Base-by-base conservation (phyloP, 2,329 filamentous ascomycete species). In the Alternaria arborescens region DNA sequence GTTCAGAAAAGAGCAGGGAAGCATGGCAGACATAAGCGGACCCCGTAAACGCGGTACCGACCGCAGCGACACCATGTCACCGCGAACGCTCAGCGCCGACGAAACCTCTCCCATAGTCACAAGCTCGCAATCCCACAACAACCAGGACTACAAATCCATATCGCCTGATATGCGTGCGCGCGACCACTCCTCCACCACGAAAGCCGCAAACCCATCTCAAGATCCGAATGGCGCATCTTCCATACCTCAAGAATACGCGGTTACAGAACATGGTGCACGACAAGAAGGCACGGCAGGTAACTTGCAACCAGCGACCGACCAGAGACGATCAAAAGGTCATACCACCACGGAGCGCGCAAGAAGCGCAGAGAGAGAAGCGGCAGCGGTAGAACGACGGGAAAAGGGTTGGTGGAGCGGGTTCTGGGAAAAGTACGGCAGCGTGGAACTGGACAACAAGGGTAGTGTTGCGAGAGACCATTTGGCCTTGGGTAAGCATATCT, bases 391-490 rank as follows among this genome's bases (percentile, higher is more conserved):
- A 53, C 54, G 61, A 11, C 61, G 65, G 1, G 71, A 75, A 32
- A 61, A 72, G 8, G 68, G 75, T 42, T 88, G 88, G 85, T 88
- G 85, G 84, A 80, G 81, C 68, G 73, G 74, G 32, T 75, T 86
- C 40, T 77, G 83, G 40, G 86, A 88, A 42, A 87, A 86, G 67
- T 89, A 87, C 67, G 87, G 87, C 18, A 85, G 83, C 61, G 85
- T 95, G 52, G 91, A 94, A 81, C 79, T 95, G 61, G 92, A 95
- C 78, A 95, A 95, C 73, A 94, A 93, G 78, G 92, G 92, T 40
- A 92, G 89, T 73, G 91, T 94, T 40, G 92, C 92, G 11, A 83
- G 92, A 71, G 92, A 95, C 78, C 92, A 95, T 80, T 81, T 95
- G 56, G 92, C 92, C 22, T 80, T 95, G 50, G 91, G 91, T 94